Evolutionary conservation across 495 filamentous ascomycete genomes (phyloP).

Genomic region (Penicillium lagena): DNA sequence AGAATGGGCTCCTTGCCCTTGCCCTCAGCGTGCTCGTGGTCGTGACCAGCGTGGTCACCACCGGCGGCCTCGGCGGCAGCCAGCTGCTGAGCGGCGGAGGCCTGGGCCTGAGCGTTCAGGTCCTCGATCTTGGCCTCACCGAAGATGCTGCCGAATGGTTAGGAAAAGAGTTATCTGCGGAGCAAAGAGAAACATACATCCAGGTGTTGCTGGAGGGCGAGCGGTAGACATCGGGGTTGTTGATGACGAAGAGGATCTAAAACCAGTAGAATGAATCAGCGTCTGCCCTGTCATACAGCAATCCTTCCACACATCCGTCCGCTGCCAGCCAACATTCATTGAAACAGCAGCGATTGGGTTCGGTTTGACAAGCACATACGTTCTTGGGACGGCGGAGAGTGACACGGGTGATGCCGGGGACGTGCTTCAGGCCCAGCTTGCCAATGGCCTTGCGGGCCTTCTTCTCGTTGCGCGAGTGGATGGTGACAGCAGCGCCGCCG

Average conservation of each 20-base stretch:
- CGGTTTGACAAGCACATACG: slow-evolving; percentile 42
- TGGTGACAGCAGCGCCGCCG: slow-evolving; percentile 76
- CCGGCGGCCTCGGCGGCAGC: slow-evolving; percentile 74
- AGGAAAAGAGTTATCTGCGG: slow-evolving; percentile 3
- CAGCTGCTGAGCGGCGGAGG: slow-evolving; percentile 85
- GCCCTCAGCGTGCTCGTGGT: slow-evolving; percentile 69
- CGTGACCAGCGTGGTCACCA: slow-evolving; percentile 68
- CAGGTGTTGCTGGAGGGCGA: slow-evolving; percentile 97
- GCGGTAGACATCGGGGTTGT: slow-evolving; percentile 98
- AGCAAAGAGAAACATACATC: slow-evolving; percentile 63
- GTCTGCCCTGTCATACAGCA: background rate
- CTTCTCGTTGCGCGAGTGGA: slow-evolving; percentile 99
- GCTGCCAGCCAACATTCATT: background rate
- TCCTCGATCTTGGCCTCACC: slow-evolving; percentile 99
- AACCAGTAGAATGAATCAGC: background rate
- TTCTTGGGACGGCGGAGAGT: slow-evolving; percentile 98
- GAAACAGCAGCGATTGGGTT: background rate
- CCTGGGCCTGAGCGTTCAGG: slow-evolving; percentile 94
- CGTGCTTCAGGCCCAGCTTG: slow-evolving; percentile 94
- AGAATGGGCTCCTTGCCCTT: slow-evolving; percentile 70
- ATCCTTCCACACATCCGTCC: background rate
- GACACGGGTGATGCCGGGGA: slow-evolving; percentile 95
- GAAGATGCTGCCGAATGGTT: slow-evolving; percentile 69
- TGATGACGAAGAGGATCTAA: slow-evolving; percentile 98
- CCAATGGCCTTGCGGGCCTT: slow-evolving; percentile 98